These are phyloP conservation scores for Quercus phellos DNA, from an alignment of 331 rosid genomes.

Conservation along the genomic window DNA sequence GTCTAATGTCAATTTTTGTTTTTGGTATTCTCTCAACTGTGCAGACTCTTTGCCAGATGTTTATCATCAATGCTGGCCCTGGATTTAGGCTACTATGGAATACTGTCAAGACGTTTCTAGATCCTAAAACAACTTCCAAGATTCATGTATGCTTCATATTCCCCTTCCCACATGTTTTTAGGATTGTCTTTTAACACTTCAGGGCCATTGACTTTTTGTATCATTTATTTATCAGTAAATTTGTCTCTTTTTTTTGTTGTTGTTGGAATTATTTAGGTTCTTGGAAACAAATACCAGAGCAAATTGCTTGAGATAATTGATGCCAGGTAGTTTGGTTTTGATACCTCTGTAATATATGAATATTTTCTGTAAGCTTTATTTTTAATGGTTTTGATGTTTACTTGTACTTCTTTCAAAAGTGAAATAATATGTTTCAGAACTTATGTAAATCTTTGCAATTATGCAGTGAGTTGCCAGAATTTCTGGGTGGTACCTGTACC, in stretches of 20 bases:
- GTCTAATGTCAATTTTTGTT: not conserved
- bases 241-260: not conserved
- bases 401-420: not conserved
- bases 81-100: conserved; percentile 90
- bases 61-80: conserved; percentile 90
- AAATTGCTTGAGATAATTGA: conserved; percentile 81
- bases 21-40: conserved; percentile 7
- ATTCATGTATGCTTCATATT: conserved; percentile 59
- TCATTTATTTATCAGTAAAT: not conserved
- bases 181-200: not conserved
- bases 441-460: conserved; percentile 23
- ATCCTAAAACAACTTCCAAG: conserved; percentile 90
- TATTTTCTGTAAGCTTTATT: not conserved
- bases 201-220: conserved; percentile 9
- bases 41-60: conserved; percentile 96
- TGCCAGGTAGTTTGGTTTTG: conserved; percentile 62
- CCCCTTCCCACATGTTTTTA: not conserved
- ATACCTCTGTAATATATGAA: conserved; percentile 4
- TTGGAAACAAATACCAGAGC: conserved; percentile 90
- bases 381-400: not conserved
- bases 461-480: conserved; percentile 91
- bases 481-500: conserved; percentile 88
- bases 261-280: conserved; percentile 49
- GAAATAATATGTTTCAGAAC: not conserved
- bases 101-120: conserved; percentile 80